These are phyloP conservation scores for Rhizomucor pusillus DNA, from an alignment of 371 early-diverging fungal genomes.

Conservation along the genomic window DNA sequence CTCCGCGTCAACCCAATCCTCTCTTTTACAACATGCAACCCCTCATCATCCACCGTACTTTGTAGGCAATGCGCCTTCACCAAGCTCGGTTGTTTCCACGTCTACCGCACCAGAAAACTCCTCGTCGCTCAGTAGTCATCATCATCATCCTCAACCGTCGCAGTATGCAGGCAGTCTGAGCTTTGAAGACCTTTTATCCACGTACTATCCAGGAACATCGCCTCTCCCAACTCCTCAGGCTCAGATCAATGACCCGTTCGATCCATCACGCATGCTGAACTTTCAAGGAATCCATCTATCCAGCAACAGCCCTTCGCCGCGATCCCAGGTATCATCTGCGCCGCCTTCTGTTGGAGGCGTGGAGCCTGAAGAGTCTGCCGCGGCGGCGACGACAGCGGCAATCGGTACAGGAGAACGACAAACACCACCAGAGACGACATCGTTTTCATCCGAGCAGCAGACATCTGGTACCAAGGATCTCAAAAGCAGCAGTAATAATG, in stretches of 20 bases:
- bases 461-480: not conserved
- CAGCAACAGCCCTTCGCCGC: slow-evolving; percentile 1
- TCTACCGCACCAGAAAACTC: slow-evolving; percentile 10
- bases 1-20: slow-evolving; percentile 4
- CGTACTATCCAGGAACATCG: slow-evolving; percentile 9
- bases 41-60: slow-evolving; percentile 7
- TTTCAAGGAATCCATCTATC: slow-evolving; percentile 8
- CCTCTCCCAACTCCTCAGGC: slow-evolving; percentile 8
- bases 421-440: not conserved
- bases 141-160: not conserved
- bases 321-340: not conserved
- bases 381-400: too few relatives aligned
- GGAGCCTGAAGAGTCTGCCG: too few relatives aligned
- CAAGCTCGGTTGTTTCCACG: slow-evolving; percentile 10
- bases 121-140: not conserved
- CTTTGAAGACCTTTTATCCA: slow-evolving; percentile 13
- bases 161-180: slow-evolving; percentile 11
- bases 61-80: slow-evolving; percentile 5
- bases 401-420: not conserved
- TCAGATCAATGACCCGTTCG: slow-evolving; percentile 4
- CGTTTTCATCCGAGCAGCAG: not conserved
- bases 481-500: not conserved
- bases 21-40: slow-evolving; percentile 6
- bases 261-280: not conserved
- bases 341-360: not conserved